Evolutionary conservation across 208 protist genomes (phyloP), one percentile per base, ranked within the genome.

Genomic region (Tritrichomonas musculus): DNA sequence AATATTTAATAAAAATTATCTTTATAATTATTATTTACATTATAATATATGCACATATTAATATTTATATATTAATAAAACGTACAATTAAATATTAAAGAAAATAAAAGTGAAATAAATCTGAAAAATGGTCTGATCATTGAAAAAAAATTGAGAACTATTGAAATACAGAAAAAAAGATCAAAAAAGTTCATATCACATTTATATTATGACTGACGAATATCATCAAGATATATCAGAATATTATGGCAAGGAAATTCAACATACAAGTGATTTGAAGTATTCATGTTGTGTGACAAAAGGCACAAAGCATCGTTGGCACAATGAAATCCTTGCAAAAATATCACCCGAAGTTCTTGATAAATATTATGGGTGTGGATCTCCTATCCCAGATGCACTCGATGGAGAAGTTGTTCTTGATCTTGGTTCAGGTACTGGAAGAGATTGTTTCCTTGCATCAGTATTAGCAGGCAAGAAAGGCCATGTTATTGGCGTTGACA

Each of bases 301-400:
- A 33, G 36, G 44, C 47, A 30, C 17, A 47, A n/a, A 77, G n/a
- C 36, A 5, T 14, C 11, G 11, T 4, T 11, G 47, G 4, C 69
- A 77, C 33, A 77, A 77, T 47, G 22, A 77, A n/a, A 77, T 77
- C 20, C 36, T 77, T 11, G 25, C 69, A 47, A 36, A 47, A 47
- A n/a, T 77, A 17, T 47, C 33, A 47, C 69, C 69, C 1, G 47
- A 92, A 41, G 92, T 94, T 9, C 13, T 94, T 11, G 55, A 57
- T 5, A 94, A 94, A 57, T 95, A 94, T 92, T 95, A 95, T 50
- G 94, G 94, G 49, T 95, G 94, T 88, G 94, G 94, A n/a, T 55
- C 92, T 25, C 73, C 93, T 33, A 60, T 94, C 20, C 94, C 94
- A n/a, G 53, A 93, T 8, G 92, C 41, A 39, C 39, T 95, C 11